Conservation (phyloP, 306 rosid species). For the Lablab purpureus region DNA sequence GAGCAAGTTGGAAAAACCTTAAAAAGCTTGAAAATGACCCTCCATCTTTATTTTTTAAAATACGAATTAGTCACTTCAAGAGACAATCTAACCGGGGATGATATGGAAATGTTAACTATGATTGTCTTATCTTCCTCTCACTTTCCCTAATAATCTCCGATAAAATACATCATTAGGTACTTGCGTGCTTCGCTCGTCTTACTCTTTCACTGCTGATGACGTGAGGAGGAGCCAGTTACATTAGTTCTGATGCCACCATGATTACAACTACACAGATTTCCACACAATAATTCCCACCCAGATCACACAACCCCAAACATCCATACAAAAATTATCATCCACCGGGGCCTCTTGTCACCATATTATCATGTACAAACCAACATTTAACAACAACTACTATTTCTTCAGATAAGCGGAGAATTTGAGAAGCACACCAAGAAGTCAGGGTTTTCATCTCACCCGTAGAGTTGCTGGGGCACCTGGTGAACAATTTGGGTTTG, state of each 20-base stretch:
- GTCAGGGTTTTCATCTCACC: conserved; percentile 70
- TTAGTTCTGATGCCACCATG: conserved; percentile 48
- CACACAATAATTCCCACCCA: conserved; percentile 43
- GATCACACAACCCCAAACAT: conserved; percentile 49
- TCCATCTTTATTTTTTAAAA: conserved; percentile 19
- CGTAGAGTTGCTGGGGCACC: conserved; percentile 83
- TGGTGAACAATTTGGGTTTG: conserved; percentile 88
- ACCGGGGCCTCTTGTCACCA: conserved; percentile 56
- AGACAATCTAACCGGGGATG: conserved; percentile 13
- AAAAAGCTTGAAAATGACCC: conserved; percentile 32
- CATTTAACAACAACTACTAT: conserved; percentile 53
- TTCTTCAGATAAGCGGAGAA: conserved; percentile 45
- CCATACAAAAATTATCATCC: conserved; percentile 54
- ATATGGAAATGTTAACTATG: conserved; percentile 30
- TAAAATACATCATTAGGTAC: conserved; percentile 27
- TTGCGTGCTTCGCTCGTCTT: conserved; percentile 25
- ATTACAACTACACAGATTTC: conserved; percentile 49
- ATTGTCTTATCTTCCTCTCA: conserved; percentile 14
- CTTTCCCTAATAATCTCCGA: conserved; percentile 28
- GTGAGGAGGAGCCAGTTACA: conserved; percentile 47
- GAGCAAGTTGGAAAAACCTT: conserved; percentile 3
- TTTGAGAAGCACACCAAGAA: conserved; percentile 44
- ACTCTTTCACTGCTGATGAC: conserved; percentile 26
- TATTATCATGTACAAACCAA: conserved; percentile 58
- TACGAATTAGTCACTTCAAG: neutral